Conservation (phyloP, 345 rosid species). For the Raphanus sativus region DNA sequence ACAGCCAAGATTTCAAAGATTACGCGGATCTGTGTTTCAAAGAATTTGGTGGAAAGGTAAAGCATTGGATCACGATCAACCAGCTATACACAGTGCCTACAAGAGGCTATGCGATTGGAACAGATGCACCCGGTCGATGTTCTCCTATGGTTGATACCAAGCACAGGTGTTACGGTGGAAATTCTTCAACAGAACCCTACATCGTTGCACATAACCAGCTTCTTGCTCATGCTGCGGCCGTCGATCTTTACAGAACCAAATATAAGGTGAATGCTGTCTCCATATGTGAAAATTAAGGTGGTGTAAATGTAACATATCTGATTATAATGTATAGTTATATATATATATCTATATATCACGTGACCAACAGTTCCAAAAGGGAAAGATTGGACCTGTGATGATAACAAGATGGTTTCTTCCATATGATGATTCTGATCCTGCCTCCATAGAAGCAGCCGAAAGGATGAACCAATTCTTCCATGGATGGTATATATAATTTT, state of each 20-base stretch:
- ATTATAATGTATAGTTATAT: background rate
- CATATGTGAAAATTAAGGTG: background rate
- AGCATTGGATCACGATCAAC: too few relatives aligned
- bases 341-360: background rate
- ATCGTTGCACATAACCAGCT: slow-evolving; percentile 29
- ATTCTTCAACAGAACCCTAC: slow-evolving; percentile 36
- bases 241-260: slow-evolving; percentile 23
- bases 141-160: background rate
- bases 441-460: background rate
- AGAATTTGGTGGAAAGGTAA: too few relatives aligned
- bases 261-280: slow-evolving; percentile 16
- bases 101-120: too few relatives aligned
- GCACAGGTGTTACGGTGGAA: slow-evolving; percentile 23
- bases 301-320: background rate
- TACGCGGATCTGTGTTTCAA: background rate
- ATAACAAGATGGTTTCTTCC: background rate
- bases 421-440: background rate
- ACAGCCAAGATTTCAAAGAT: background rate
- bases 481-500: too few relatives aligned
- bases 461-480: background rate
- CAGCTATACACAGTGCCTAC: too few relatives aligned
- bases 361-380: background rate
- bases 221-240: slow-evolving; percentile 31
- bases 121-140: too few relatives aligned
- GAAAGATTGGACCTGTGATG: background rate